Evolutionary conservation across 1,139 yeast genomes (phyloP).

Genomic region (Diutina ranongensis): DNA sequence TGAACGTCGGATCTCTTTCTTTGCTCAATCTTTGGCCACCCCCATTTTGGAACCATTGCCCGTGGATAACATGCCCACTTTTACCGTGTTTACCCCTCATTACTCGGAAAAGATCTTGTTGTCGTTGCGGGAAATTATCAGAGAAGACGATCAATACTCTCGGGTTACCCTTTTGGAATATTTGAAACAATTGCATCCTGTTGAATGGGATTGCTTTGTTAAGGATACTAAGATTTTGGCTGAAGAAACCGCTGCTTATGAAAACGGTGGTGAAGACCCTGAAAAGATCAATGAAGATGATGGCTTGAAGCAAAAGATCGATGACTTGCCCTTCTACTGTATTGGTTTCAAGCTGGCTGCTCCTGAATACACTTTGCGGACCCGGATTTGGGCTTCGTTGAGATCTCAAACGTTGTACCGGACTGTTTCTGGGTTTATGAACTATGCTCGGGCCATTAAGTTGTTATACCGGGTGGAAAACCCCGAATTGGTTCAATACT

Average conservation of each 20-base stretch:
- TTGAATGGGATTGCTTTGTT: constrained; percentile 98
- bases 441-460: constrained; percentile 96
- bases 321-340: constrained; percentile 96
- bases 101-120: constrained; percentile 93
- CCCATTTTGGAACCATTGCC: constrained; percentile 98
- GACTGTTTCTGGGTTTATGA: constrained; percentile 98
- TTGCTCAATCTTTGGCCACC: constrained; percentile 96
- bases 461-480: constrained; percentile 96
- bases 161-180: constrained; percentile 94
- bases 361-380: constrained; percentile 95
- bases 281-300: constrained; percentile 54
- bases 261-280: constrained; percentile 53
- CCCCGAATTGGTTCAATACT: constrained; percentile 96
- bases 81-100: constrained; percentile 95
- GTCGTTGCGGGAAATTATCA: constrained; percentile 91
- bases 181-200: constrained; percentile 94
- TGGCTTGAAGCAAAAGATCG: constrained; percentile 80
- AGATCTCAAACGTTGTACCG: constrained; percentile 97
- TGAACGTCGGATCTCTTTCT: constrained; percentile 97
- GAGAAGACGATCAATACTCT: constrained; percentile 97
- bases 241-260: constrained; percentile 85
- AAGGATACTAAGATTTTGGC: constrained; percentile 97
- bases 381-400: constrained; percentile 98
- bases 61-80: constrained; percentile 98
- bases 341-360: constrained; percentile 99